Percentiles rank a stretch among this genome's conserved stretches.
Evolutionary conservation across 192 early-diverging fungal species (phyloP).

Genomic region (Cetraspora pellucida): DNA sequence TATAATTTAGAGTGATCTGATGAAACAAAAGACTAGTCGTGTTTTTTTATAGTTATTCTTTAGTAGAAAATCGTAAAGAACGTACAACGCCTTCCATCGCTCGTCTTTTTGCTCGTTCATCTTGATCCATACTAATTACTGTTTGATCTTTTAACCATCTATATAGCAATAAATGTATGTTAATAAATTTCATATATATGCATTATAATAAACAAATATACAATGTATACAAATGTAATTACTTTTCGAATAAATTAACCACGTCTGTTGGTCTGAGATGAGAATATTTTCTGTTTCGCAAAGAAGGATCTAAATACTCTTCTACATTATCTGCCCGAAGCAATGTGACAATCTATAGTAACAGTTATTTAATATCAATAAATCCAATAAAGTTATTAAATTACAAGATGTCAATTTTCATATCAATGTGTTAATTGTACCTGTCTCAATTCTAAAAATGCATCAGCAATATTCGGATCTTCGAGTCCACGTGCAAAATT

Average conservation of each 20-base stretch:
- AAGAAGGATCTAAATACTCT: slow-evolving; percentile 68
- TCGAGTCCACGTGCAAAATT: slow-evolving; percentile 66
- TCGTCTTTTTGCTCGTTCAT: slow-evolving; percentile 18
- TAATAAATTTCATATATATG: not conserved
- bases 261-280: slow-evolving; percentile 64
- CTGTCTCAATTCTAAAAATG: slow-evolving; percentile 75
- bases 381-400: not conserved
- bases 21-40: too few relatives aligned
- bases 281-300: slow-evolving; percentile 68
- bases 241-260: slow-evolving; percentile 82
- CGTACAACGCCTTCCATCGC: slow-evolving; percentile 22
- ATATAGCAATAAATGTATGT: not conserved
- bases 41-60: slow-evolving; percentile 26
- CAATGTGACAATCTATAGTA: slow-evolving; percentile 62
- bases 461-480: slow-evolving; percentile 65
- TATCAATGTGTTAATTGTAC: slow-evolving; percentile 42
- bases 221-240: slow-evolving; percentile 30
- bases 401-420: not conserved
- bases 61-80: slow-evolving; percentile 15
- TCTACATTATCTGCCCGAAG: slow-evolving; percentile 74
- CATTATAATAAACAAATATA: too few relatives aligned
- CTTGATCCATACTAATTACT: not conserved
- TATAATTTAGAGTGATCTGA: too few relatives aligned
- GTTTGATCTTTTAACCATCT: slow-evolving; percentile 20
- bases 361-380: not conserved